Base-by-base conservation (phyloP, 2,329 filamentous ascomycete genomes). In the Trichoderma sp. region DNA sequence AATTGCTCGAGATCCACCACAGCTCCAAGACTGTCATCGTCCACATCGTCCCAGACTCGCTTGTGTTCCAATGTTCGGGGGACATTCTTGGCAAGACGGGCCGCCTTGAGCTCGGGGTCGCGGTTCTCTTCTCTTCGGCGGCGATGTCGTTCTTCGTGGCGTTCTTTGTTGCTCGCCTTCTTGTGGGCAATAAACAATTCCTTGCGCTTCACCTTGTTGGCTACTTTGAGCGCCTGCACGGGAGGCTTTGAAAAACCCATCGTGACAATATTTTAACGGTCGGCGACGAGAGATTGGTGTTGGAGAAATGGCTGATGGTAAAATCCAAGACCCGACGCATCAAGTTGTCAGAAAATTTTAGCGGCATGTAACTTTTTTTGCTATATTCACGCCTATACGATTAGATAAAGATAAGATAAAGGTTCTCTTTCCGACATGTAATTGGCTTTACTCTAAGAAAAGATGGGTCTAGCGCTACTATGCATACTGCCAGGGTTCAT, bases 111-210 rank as follows among this genome's bases (percentile, higher is more conserved):
- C 76, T 91, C 89, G 2, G 96, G 95, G 81, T 98, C 91, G 83
- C 93, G 94, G 78, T 93, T 90, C 85, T 99, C 97, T 81, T 95
- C 94, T 85, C 93, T 94, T 85, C 94, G 95, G 76, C 94, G 89
- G 66, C 90, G 90, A 82, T 95, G 93, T 77, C 95, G 91, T 80
- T 92, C 89, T 80, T 95, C 93, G 80, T 94, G 92, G 80, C 93
- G 94, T 64, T 91, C 87, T 81, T 92, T 92, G 82, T 95, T 93
- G 78, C 91, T 91, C 62, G 89, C 87, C 82, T 93, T 93, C 86
- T 98, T 98, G 81, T 93, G 90, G 79, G 94, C 91, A 76, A 98
- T 88, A 81, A 95, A 93, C 76, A 96, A 89, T 79, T 93, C 88
- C 83, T 97, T 90, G 77, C 97, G 90, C 82, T 92, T 92, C 27